Evolutionary conservation across 2,329 filamentous ascomycete species (phyloP).

Genomic region (Aspergillus tubingensis): DNA sequence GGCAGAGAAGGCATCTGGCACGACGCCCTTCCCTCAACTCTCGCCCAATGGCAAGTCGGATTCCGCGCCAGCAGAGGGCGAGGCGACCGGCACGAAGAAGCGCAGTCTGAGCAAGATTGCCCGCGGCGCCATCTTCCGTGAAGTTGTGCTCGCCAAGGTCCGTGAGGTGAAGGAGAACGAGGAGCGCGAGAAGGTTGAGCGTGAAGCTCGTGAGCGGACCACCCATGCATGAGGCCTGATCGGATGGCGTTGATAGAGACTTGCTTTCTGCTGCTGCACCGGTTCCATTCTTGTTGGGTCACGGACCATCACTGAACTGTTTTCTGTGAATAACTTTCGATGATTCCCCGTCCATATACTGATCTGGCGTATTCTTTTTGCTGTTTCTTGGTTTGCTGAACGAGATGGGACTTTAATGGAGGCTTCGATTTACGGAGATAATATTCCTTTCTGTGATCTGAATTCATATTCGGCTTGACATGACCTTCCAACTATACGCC

Average conservation of each 20-base stretch:
- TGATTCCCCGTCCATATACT: constrained; percentile 31
- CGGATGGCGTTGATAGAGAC: constrained; percentile 6
- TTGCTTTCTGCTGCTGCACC: background rate
- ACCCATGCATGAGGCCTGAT: constrained; percentile 19
- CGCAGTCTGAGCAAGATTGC: constrained; percentile 60
- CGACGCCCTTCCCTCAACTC: constrained; percentile 23
- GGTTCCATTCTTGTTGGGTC: constrained; percentile 1
- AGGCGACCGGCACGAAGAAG: constrained; percentile 45
- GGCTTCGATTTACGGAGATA: background rate
- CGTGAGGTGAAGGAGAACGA: constrained; percentile 88
- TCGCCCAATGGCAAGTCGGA: constrained; percentile 23
- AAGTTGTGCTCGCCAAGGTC: constrained; percentile 92
- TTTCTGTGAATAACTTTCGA: constrained; percentile 30
- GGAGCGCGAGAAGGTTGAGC: constrained; percentile 68
- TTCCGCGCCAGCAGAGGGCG: constrained; percentile 21
- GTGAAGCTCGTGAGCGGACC: constrained; percentile 52
- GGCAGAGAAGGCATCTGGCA: constrained; percentile 37
- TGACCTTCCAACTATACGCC: background rate
- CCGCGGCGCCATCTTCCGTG: constrained; percentile 79
- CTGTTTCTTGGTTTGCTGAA: constrained; percentile 12
- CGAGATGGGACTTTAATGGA: background rate
- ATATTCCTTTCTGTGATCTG: background rate
- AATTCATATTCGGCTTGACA: background rate
- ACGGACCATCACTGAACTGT: constrained; percentile 14
- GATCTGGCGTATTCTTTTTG: constrained; percentile 16